Percentiles rank a stretch among this genome's conserved stretches.
These are phyloP conservation scores for Solanum paucissectum DNA, from an alignment of 257 asterid genomes.

Conservation along the genomic window DNA sequence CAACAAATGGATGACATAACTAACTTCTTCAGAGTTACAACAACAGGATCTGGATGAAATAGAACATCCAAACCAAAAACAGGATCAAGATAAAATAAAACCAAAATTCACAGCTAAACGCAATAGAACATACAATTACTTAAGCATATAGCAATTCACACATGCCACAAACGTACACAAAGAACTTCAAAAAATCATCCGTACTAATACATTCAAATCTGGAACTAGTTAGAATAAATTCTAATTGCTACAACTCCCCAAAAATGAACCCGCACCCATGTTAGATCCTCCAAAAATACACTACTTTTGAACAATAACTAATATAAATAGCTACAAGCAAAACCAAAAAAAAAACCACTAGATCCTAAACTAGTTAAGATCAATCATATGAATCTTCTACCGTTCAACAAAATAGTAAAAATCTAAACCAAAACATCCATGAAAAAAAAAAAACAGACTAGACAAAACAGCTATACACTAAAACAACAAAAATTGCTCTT, in stretches of 20 bases:
- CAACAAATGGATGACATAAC: background rate
- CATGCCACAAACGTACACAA: background rate
- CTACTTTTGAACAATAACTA: background rate
- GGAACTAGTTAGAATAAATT: background rate
- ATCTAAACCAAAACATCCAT: background rate
- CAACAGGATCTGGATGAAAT: background rate
- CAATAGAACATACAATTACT: background rate
- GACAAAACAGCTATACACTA: background rate
- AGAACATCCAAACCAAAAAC: background rate
- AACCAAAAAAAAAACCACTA: background rate
- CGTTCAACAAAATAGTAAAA: background rate
- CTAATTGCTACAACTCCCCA: background rate
- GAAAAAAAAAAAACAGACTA: background rate
- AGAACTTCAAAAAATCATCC: background rate
- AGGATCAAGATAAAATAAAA: background rate
- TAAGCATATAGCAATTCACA: background rate
- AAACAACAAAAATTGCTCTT: background rate
- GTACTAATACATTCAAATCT: background rate
- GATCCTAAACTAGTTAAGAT: background rate
- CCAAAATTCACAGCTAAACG: background rate
- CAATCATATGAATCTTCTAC: background rate
- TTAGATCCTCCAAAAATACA: background rate
- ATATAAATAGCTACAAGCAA: background rate
- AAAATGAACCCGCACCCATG: background rate
- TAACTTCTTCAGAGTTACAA: background rate